Conservation (phyloP, 2,329 filamentous ascomycete genomes). For the Arthrobotrys musiformis region DNA sequence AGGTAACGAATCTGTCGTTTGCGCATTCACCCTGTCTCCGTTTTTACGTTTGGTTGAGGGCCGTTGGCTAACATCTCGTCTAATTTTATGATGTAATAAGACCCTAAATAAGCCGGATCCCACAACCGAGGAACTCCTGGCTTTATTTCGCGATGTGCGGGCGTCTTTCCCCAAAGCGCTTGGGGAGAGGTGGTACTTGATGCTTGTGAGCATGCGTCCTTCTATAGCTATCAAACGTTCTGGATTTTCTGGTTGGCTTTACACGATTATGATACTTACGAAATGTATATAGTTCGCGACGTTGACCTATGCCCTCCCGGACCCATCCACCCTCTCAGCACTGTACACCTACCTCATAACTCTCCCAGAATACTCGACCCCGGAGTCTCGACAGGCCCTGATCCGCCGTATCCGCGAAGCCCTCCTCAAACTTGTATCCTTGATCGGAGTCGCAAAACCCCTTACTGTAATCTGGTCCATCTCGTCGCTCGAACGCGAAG, state of each 20-base stretch:
- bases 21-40: too few species aligned
- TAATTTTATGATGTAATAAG: not conserved
- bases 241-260: too few species aligned
- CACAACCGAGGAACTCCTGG: slow-evolving; percentile 62
- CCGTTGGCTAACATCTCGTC: too few species aligned
- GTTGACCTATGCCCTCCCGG: slow-evolving; percentile 65
- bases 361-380: slow-evolving; percentile 65
- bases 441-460: slow-evolving; percentile 73
- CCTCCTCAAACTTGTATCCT: slow-evolving; percentile 69
- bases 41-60: too few species aligned
- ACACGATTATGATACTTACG: not conserved
- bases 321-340: slow-evolving; percentile 67
- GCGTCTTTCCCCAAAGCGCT: slow-evolving; percentile 64
- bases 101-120: slow-evolving; percentile 59
- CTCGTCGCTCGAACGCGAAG: slow-evolving; percentile 66
- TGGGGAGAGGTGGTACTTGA: slow-evolving; percentile 66
- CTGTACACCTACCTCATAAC: slow-evolving; percentile 70
- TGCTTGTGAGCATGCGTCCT: slow-evolving; percentile 61
- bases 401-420: slow-evolving; percentile 69
- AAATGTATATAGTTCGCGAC: slow-evolving; percentile 61
- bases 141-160: slow-evolving; percentile 64
- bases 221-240: not conserved
- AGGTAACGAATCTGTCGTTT: not conserved
- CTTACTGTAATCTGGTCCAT: slow-evolving; percentile 72
- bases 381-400: slow-evolving; percentile 65